Base-by-base conservation (phyloP, 2,329 filamentous ascomycete species). In the Amesomyces nigricolor region DNA sequence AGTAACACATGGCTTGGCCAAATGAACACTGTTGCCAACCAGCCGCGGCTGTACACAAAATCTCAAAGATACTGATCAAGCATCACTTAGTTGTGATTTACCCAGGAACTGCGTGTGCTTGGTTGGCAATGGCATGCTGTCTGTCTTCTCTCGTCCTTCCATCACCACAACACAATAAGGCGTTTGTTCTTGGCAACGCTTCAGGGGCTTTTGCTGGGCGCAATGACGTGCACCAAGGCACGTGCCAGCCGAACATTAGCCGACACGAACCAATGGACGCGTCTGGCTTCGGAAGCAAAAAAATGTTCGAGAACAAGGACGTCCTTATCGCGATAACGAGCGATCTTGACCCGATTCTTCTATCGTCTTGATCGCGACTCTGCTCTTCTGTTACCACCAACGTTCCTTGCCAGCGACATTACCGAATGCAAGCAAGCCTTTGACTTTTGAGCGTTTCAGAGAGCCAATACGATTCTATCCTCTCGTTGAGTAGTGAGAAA, bases 251-350 rank as follows among this genome's bases (percentile, higher is more conserved):
- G 60, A 48, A 26, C 50, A 55, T 57, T 58, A 57, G 38, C 60
- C 60, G 56, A 16, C 37, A 16, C 46, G 39, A 53, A 13, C 49
- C 47, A 45, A 48, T 57, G 38, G 44, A 59, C 57, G 54, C 54
- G 57, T 55, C 51, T 22, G 30, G 38, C 40, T 26, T 17, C 11
- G 40, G 17, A 30, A 45, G 11, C 19, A 49, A 54, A 59, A 35
- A 59, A 57, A 57, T 53, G 45, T 53, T 57, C 22, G 39, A 47
- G 40, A 40, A 29, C 35, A 13, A 19, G 44, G 32, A 4, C 32
- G 9, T 32, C 16, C 54, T 59, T 59, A 59, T 59, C 58, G 54
- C 58, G 47, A 52, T 57, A 53, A 26, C 22, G 22, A n/a, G 32
- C 19, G 17, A 54, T 48, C 17, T 42, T 17, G 38, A 47, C 30